Base-by-base conservation (phyloP, 352 stramenopile species). In the Pythium apleroticum region DNA sequence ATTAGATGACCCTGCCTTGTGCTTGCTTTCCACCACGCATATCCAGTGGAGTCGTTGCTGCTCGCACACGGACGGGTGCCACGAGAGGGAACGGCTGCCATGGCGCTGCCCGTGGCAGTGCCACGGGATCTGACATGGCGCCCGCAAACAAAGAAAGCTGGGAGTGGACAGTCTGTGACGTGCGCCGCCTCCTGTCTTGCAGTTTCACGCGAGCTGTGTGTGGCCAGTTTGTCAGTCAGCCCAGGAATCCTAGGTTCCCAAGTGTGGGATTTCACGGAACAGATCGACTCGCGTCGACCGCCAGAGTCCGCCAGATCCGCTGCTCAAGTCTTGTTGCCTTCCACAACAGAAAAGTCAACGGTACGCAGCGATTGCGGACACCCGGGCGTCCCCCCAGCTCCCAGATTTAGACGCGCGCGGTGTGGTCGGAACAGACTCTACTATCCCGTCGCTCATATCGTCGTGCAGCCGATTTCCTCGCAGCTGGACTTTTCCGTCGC, bases 131-230 rank as follows among this genome's bases (percentile, higher is more conserved):
- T 48, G 39, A 48, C 39, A 48, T 48, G 39, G 8, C 33, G 3
- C 4, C 15, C 39, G 22, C 15, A 14, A 48, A 48, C 39, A 41
- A 41, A 41, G 33, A 41, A 41, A 52, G 27, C n/a, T 52, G 59
- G 31, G 48, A 54, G 17, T 66, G 59, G 49, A 60, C 49, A 66
- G 59, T 15, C 50, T 66, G 59, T 66, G 59, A 66, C 59, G 59
- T 66, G 59, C 59, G 59, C 59, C 45, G 46, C 52, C 53, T 41
- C 33, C 33, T 41, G 33, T 41, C 33, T 41, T 41, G 33, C 33
- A 41, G 33, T 41, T 12, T 41, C 33, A 41, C 33, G 33, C 8
- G 33, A 41, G 33, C n/a, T n/a, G n/a, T 41, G 33, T 41, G 33
- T 41, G 33, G 33, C 33, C 33, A 41, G 33, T 41, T 41, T 41